Percentiles rank a stretch among this genome's conserved stretches.
Conservation (phyloP, 495 filamentous ascomycete genomes). For the Peziza echinospora region DNA sequence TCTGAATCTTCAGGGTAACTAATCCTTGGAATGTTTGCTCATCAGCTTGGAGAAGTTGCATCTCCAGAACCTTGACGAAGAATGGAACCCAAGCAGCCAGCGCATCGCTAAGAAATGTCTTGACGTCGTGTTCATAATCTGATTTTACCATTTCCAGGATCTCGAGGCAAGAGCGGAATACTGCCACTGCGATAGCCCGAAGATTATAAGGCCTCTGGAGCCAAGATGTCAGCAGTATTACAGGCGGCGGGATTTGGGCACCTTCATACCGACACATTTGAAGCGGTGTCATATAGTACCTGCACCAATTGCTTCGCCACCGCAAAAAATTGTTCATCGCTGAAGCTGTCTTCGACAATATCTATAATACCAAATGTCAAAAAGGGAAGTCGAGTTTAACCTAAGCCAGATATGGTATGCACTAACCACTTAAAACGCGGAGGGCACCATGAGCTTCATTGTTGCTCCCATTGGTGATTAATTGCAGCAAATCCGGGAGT, state of each 20-base stretch:
- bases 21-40: slow-evolving; percentile 25
- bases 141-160: slow-evolving; percentile 90
- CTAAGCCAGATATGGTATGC: not conserved
- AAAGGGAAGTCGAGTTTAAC: not conserved
- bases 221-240: not conserved
- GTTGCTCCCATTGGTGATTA: slow-evolving; percentile 50
- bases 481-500: slow-evolving; percentile 53
- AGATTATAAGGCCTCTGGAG: slow-evolving; percentile 41
- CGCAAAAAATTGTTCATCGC: slow-evolving; percentile 80
- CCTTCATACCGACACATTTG: slow-evolving; percentile 31
- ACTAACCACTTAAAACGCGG: slow-evolving; percentile 17
- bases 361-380: slow-evolving; percentile 25
- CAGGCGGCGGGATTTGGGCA: not conserved
- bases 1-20: slow-evolving; percentile 69
- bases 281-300: slow-evolving; percentile 59
- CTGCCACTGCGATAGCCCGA: slow-evolving; percentile 61
- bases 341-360: slow-evolving; percentile 77
- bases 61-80: slow-evolving; percentile 35
- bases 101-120: slow-evolving; percentile 67
- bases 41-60: slow-evolving; percentile 36
- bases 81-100: slow-evolving; percentile 71
- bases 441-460: slow-evolving; percentile 63
- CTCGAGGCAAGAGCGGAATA: slow-evolving; percentile 81
- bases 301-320: slow-evolving; percentile 66
- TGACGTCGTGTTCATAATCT: slow-evolving; percentile 64